Conservation (phyloP, 331 rosid species). For the Stylosanthes scabra region DNA sequence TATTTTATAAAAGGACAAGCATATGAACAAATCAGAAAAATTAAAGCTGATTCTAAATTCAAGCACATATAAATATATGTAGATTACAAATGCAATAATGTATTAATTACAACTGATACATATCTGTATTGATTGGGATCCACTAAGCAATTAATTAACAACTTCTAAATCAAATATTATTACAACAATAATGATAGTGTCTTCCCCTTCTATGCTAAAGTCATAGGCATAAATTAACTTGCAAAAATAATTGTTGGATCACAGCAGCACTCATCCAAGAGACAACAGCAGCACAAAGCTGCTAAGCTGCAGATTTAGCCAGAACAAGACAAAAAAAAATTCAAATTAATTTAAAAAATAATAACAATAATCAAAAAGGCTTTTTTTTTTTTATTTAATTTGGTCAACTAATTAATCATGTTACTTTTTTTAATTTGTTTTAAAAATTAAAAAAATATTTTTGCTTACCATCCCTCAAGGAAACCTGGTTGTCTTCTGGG, state of each 20-base stretch:
- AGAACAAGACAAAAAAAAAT: constrained; percentile 7
- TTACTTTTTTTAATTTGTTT: background rate
- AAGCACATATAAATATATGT: background rate
- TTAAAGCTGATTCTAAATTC: too few relatives aligned
- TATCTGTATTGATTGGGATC: constrained; percentile 5
- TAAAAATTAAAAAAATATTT: too few relatives aligned
- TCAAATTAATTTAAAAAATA: background rate
- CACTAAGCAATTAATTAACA: constrained; percentile 15
- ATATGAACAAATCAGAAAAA: background rate
- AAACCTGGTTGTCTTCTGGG: constrained; percentile 69
- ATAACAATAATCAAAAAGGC: background rate
- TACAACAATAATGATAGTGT: constrained; percentile 34
- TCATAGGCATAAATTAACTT: constrained; percentile 13
- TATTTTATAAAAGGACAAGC: background rate
- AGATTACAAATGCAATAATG: background rate
- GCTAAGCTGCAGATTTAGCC: constrained; percentile 64
- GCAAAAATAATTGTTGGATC: constrained; percentile 69
- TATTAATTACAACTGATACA: constrained; percentile 24
- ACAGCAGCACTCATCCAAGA: constrained; percentile 92
- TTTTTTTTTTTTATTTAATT: background rate
- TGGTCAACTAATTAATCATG: background rate
- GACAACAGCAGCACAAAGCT: constrained; percentile 93
- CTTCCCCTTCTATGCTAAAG: constrained; percentile 10
- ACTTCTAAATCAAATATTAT: constrained; percentile 11
- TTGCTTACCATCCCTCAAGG: constrained; percentile 82